Conservation (phyloP, 2,329 filamentous ascomycete genomes). For the Aureobasidium sp. region DNA sequence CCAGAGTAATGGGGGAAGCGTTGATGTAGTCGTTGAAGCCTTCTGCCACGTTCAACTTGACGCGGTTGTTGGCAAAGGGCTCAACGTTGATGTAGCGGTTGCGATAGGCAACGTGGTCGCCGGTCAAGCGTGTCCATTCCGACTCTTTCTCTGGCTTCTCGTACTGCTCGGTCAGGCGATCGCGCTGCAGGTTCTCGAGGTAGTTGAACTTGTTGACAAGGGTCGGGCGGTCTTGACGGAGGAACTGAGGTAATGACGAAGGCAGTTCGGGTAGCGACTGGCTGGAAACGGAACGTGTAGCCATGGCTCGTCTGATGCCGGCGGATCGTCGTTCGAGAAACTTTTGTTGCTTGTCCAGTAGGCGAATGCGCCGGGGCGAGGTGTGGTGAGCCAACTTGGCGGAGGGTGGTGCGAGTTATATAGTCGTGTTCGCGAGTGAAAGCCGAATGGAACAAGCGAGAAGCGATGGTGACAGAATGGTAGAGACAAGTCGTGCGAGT, state of each 20-base stretch:
- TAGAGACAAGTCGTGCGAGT: neutral
- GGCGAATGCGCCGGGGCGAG: conserved; percentile 9
- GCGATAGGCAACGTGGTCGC: conserved; percentile 49
- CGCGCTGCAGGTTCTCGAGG: conserved; percentile 51
- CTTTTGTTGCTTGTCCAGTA: conserved; percentile 9
- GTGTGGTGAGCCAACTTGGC: neutral
- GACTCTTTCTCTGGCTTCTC: conserved; percentile 35
- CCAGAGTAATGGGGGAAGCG: conserved; percentile 38
- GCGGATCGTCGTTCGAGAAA: conserved; percentile 3
- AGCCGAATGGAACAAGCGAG: neutral
- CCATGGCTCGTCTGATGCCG: conserved; percentile 4
- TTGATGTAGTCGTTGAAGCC: conserved; percentile 49
- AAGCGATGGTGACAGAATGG: neutral
- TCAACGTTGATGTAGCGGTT: conserved; percentile 89
- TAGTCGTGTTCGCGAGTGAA: neutral
- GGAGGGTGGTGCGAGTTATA: neutral
- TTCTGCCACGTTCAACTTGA: conserved; percentile 69
- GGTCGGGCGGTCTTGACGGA: conserved; percentile 39
- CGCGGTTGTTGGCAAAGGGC: conserved; percentile 77
- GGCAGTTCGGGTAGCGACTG: neutral
- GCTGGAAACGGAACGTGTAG: neutral
- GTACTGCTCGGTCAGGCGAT: conserved; percentile 34
- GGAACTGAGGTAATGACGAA: conserved; percentile 41
- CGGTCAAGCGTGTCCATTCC: conserved; percentile 50
- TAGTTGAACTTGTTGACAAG: conserved; percentile 52